Evolutionary conservation across 352 stramenopile species (phyloP).

Genomic region (Phytophthora uliginosa): DNA sequence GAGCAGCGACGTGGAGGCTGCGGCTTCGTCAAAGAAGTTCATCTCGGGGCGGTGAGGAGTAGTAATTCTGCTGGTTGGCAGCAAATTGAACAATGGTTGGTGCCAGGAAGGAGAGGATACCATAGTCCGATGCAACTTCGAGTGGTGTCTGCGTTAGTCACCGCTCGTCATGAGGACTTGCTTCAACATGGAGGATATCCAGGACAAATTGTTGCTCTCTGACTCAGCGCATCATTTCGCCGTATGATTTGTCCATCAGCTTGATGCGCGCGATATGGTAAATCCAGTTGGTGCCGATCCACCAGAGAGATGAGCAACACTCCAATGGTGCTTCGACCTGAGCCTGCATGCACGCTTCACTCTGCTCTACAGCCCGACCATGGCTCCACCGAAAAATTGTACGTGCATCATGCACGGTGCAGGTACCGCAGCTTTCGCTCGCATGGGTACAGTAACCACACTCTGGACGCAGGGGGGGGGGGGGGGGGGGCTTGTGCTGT

Average conservation of each 20-base stretch:
- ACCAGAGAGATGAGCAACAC: neutral
- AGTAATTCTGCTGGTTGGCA: neutral
- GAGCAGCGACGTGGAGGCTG: constrained; percentile 18
- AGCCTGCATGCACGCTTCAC: too few species aligned
- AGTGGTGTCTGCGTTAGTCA: neutral
- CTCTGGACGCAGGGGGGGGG: neutral
- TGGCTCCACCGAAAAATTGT: neutral
- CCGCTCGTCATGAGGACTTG: too few species aligned
- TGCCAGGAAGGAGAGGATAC: neutral
- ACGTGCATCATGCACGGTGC: too few species aligned
- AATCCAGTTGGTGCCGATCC: neutral
- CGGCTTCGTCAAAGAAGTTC: constrained; percentile 25
- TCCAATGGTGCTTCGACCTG: neutral
- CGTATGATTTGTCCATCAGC: neutral
- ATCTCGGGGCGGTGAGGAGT: neutral
- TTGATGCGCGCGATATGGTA: neutral
- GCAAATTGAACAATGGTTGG: neutral
- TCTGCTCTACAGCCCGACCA: too few species aligned
- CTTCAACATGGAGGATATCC: neutral
- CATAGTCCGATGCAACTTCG: neutral
- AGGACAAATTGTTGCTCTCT: neutral
- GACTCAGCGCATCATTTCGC: neutral
- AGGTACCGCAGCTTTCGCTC: neutral
- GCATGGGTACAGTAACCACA: neutral
- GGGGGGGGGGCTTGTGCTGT: neutral